Conservation (phyloP, 495 filamentous ascomycete genomes). For the Pseudoneurospora amorphoporcata region DNA sequence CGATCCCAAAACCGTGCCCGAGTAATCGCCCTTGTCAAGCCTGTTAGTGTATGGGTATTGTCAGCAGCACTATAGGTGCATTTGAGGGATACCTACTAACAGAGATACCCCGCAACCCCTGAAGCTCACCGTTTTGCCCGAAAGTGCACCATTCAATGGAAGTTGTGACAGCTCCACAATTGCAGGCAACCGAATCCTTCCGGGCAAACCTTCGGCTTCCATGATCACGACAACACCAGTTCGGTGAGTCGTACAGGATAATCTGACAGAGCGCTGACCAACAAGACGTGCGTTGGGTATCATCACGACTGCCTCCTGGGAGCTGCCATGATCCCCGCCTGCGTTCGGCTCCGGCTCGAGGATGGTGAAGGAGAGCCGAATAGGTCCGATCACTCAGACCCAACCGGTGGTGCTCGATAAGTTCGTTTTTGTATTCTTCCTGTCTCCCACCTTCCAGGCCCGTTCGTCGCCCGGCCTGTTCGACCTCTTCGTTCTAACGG, state of each 20-base stretch:
- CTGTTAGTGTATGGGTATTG: not conserved
- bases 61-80: not conserved
- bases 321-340: not conserved
- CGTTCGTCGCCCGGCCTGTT: too few species aligned
- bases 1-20: not conserved
- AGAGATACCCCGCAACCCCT: not conserved
- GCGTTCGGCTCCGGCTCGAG: not conserved
- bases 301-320: not conserved
- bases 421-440: not conserved
- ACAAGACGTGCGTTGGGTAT: not conserved
- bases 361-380: not conserved
- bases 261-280: not conserved
- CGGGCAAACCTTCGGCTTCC: not conserved
- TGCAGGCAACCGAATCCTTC: not conserved
- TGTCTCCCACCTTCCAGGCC: not conserved
- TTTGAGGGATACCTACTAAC: not conserved
- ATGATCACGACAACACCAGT: not conserved
- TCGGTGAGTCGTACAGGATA: not conserved
- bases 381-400: not conserved
- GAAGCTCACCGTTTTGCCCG: not conserved
- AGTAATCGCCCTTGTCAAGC: not conserved
- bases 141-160: not conserved
- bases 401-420: not conserved
- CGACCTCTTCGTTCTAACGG: too few species aligned
- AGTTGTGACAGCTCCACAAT: not conserved